phyloP scores from a whole-genome alignment of 345 rosid species.

The Rubroshorea leprosula region DNA sequence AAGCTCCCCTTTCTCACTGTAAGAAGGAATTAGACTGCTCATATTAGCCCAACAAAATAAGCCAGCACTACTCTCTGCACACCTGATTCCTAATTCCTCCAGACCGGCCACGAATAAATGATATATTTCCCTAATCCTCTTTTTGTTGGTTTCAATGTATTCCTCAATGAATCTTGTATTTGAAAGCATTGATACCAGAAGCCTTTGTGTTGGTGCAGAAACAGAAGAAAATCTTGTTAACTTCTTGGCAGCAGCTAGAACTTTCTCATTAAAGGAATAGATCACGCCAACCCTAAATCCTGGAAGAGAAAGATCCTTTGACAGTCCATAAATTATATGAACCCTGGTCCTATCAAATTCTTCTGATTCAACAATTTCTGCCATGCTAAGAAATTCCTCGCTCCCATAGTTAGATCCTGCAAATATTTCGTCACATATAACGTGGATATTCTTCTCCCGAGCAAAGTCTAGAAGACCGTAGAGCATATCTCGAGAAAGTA shows the following conservation, averaged over 20 bases:
- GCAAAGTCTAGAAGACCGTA: conserved; percentile 57
- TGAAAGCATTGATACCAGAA: conserved; percentile 67
- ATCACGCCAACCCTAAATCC: conserved; percentile 84
- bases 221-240: conserved; percentile 71
- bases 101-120: conserved; percentile 56
- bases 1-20: conserved; percentile 83
- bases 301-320: conserved; percentile 81
- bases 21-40: conserved; percentile 63
- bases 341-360: conserved; percentile 72
- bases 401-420: conserved; percentile 67
- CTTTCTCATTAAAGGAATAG: conserved; percentile 61
- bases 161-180: conserved; percentile 54
- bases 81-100: conserved; percentile 50
- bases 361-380: conserved; percentile 54
- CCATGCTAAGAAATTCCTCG: conserved; percentile 81
- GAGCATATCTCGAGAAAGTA: conserved; percentile 59
- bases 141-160: conserved; percentile 48
- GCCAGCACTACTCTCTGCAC: conserved; percentile 62
- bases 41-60: conserved; percentile 88
- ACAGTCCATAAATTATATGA: conserved; percentile 78
- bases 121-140: conserved; percentile 45
- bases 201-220: conserved; percentile 69
- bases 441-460: conserved; percentile 72
- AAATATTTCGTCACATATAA: conserved; percentile 83
- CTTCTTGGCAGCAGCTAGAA: conserved; percentile 61